These are phyloP conservation scores for Hevea brasiliensis DNA, from an alignment of 345 rosid genomes.

Conservation along the genomic window DNA sequence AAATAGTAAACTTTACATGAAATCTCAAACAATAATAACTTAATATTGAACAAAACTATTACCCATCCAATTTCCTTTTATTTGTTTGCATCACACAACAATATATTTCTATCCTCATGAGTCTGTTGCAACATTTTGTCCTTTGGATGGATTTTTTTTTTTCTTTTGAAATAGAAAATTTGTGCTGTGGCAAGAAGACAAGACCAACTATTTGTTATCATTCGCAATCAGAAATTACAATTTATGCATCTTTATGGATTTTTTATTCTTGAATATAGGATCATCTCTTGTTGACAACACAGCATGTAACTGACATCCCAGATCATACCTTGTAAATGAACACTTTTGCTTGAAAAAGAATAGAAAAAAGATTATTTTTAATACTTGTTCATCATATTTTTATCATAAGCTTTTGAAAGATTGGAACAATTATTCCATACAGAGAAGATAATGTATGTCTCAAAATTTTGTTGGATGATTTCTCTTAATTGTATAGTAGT, in stretches of 20 bases:
- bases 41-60: no score
- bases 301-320: neutral
- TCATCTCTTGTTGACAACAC: neutral
- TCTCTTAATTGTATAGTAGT: neutral
- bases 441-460: neutral
- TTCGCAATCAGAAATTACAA: neutral
- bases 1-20: neutral
- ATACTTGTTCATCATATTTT: neutral
- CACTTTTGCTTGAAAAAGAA: neutral
- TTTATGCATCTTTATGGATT: neutral
- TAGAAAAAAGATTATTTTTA: neutral
- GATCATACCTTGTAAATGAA: neutral
- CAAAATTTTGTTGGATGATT: neutral
- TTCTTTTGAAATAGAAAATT: no score
- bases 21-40: neutral
- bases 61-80: no score
- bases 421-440: neutral
- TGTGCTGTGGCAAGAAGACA: neutral
- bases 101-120: neutral
- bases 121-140: no score
- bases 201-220: no score
- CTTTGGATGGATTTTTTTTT: no score
- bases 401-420: neutral
- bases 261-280: neutral
- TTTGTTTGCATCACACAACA: no score